These are phyloP conservation scores for Discostella stelligera DNA, from an alignment of 352 stramenopile species.

Conservation along the genomic window DNA sequence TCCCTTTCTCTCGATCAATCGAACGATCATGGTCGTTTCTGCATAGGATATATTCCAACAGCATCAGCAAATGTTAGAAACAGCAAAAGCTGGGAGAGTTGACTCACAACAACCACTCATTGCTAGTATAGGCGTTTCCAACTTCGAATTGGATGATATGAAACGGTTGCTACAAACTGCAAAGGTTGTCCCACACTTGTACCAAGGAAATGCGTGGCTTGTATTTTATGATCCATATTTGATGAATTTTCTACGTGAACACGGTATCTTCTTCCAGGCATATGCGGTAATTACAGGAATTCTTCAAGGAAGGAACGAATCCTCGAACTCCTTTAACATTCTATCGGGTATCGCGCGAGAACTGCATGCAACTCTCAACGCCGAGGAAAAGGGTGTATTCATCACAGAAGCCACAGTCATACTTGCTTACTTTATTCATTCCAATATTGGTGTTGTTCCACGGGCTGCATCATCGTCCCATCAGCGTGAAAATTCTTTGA, in stretches of 20 bases:
- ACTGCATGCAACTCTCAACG: conserved; percentile 21
- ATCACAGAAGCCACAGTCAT: conserved; percentile 61
- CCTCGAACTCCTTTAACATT: conserved; percentile 57
- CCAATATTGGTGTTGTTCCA: conserved; percentile 74
- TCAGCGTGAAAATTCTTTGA: conserved; percentile 70
- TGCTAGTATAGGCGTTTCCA: conserved; percentile 80
- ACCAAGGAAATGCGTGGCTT: conserved; percentile 74
- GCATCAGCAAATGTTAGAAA: conserved; percentile 22
- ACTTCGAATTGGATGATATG: conserved; percentile 80
- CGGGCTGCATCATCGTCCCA: conserved; percentile 59
- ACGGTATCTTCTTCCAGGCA: conserved; percentile 68
- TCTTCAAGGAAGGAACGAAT: conserved; percentile 26
- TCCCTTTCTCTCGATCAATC: no score
- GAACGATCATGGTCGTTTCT: background rate
- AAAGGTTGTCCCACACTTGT: conserved; percentile 61
- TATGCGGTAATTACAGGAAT: conserved; percentile 76
- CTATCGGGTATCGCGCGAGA: conserved; percentile 34
- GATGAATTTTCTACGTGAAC: conserved; percentile 57
- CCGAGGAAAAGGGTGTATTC: conserved; percentile 21
- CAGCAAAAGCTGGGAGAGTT: background rate
- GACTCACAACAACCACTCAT: conserved; percentile 38
- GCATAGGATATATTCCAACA: conserved; percentile 42
- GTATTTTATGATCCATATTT: conserved; percentile 70
- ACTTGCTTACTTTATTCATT: conserved; percentile 69
- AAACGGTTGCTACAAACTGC: conserved; percentile 52